Conservation (phyloP, 1,284 basidiomycete genomes). For the Peniophora sp. region DNA sequence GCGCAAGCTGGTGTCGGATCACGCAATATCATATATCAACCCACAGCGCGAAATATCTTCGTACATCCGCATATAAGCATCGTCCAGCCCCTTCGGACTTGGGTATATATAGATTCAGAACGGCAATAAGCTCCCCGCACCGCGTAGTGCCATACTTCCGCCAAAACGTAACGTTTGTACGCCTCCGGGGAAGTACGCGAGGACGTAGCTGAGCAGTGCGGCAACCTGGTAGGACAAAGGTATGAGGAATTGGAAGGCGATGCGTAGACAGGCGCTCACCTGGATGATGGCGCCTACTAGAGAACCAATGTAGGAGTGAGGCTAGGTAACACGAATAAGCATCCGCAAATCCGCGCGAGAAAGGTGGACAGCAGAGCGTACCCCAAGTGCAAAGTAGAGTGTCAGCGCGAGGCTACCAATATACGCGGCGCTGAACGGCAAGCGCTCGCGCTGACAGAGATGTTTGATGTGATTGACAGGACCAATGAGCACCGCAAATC, state of each 20-base stretch:
- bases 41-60: too few relatives aligned
- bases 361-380: constrained; percentile 28
- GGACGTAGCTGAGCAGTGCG: constrained; percentile 78
- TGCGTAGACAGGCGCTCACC: constrained; percentile 27
- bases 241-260: neutral
- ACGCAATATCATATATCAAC: too few relatives aligned
- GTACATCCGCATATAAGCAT: neutral
- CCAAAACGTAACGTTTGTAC: constrained; percentile 77
- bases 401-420: constrained; percentile 76
- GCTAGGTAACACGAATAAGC: constrained; percentile 29
- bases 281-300: constrained; percentile 75
- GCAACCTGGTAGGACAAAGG: constrained; percentile 42
- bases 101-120: constrained; percentile 30
- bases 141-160: constrained; percentile 72
- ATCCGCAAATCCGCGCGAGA: neutral
- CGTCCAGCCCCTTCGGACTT: neutral
- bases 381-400: constrained; percentile 83
- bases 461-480: constrained; percentile 88
- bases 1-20: too few relatives aligned
- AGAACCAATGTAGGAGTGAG: constrained; percentile 78
- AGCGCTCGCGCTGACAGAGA: constrained; percentile 73
- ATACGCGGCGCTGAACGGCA: constrained; percentile 85
- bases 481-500: constrained; percentile 80
- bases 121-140: constrained; percentile 74
- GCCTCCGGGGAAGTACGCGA: constrained; percentile 90